phyloP scores from a whole-genome alignment of 2,329 filamentous ascomycete genomes.

The Exophiala aquamarina region DNA sequence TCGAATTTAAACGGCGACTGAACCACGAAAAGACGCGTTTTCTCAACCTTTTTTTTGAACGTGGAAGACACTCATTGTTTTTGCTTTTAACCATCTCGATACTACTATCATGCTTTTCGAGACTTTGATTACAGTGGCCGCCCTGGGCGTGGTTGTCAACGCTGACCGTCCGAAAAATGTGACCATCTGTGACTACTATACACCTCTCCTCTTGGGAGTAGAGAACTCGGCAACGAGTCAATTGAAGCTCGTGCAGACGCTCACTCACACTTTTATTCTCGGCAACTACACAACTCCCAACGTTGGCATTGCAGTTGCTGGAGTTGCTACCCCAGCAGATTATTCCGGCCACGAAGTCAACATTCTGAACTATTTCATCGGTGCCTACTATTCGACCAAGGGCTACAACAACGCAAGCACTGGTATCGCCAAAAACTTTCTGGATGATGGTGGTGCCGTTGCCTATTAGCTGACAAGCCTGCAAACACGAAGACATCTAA shows the following conservation, averaged over 20 bases:
- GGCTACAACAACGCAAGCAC: slow-evolving; percentile 38
- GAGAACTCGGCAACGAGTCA: slow-evolving; percentile 62
- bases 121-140: neutral
- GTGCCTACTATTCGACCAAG: slow-evolving; percentile 56
- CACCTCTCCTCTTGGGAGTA: slow-evolving; percentile 54
- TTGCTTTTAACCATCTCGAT: no score
- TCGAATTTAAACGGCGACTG: no score
- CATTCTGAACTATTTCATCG: slow-evolving; percentile 61
- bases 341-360: slow-evolving; percentile 55
- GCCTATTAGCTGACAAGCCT: slow-evolving; percentile 58
- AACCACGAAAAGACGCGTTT: no score
- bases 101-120: slow-evolving; percentile 4
- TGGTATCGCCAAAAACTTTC: slow-evolving; percentile 57
- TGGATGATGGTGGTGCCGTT: slow-evolving; percentile 59
- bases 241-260: slow-evolving; percentile 53
- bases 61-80: no score
- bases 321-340: slow-evolving; percentile 54
- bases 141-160: neutral
- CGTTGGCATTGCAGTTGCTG: slow-evolving; percentile 54
- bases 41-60: no score
- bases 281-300: slow-evolving; percentile 62
- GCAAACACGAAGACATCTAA: slow-evolving; percentile 51
- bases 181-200: slow-evolving; percentile 58
- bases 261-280: slow-evolving; percentile 65
- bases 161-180: slow-evolving; percentile 31